Conservation (phyloP, 495 filamentous ascomycete species). For the Penicillium salamii region DNA sequence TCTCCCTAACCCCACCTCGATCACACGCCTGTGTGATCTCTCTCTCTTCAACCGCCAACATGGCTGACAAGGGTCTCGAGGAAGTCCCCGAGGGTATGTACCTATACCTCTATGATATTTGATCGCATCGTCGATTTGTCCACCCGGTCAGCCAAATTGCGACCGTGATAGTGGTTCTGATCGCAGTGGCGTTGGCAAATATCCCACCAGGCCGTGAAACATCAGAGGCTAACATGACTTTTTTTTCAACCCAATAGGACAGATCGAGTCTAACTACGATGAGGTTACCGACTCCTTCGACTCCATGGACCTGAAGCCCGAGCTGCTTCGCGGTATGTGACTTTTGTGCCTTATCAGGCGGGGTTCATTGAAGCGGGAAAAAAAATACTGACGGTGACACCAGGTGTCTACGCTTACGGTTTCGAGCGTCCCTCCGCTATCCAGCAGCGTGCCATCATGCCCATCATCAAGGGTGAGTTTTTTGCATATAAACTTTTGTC, state of each 20-base stretch:
- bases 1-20: slow-evolving; percentile 45
- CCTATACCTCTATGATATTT: not conserved
- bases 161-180: slow-evolving; percentile 7
- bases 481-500: slow-evolving; percentile 24
- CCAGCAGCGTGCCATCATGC: slow-evolving; percentile 99
- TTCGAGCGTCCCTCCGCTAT: slow-evolving; percentile 99
- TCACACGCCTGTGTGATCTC: slow-evolving; percentile 73
- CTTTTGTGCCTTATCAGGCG: slow-evolving; percentile 12
- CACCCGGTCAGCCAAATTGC: not conserved
- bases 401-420: slow-evolving; percentile 98
- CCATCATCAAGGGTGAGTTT: slow-evolving; percentile 94
- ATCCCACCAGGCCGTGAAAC: slow-evolving; percentile 1
- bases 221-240: slow-evolving; percentile 22
- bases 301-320: slow-evolving; percentile 91
- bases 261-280: slow-evolving; percentile 99
- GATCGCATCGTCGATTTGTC: not conserved
- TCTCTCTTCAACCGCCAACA: slow-evolving; percentile 69
- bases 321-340: slow-evolving; percentile 90
- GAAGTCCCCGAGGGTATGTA: slow-evolving; percentile 84
- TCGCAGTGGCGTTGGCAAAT: slow-evolving; percentile 22
- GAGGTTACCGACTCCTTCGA: slow-evolving; percentile 99
- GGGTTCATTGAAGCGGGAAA: slow-evolving; percentile 10
- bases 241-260: slow-evolving; percentile 57
- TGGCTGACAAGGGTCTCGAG: slow-evolving; percentile 97
- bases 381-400: slow-evolving; percentile 31